Conservation (phyloP, 2,329 filamentous ascomycete species). For the Cladosporium sp. region DNA sequence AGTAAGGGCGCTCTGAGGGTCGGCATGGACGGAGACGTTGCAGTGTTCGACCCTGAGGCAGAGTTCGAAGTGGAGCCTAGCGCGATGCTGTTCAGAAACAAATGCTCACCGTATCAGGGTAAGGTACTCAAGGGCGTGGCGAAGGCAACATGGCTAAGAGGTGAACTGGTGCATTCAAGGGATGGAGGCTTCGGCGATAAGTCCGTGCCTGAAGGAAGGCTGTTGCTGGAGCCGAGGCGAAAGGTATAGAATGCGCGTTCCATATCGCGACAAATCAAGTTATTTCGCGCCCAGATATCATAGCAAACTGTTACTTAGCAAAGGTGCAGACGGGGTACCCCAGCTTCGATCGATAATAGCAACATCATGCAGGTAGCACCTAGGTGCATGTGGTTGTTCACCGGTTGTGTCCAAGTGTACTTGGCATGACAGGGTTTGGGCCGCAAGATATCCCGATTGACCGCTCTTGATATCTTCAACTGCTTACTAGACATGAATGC, state of each 20-base stretch:
- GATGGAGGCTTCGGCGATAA: conserved; percentile 61
- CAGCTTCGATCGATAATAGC: no score
- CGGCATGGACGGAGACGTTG: conserved; percentile 86
- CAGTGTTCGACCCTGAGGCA: conserved; percentile 82
- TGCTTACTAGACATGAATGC: not conserved
- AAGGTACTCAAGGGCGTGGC: conserved; percentile 74
- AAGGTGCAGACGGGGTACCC: no score
- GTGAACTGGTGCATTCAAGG: conserved; percentile 66
- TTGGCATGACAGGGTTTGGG: not conserved
- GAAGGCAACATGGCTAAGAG: conserved; percentile 79
- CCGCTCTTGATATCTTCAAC: not conserved
- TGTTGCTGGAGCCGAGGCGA: conserved; percentile 49
- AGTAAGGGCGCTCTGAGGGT: conserved; percentile 74
- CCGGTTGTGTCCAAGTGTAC: not conserved
- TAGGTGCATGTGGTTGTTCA: not conserved
- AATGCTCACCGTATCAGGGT: conserved; percentile 85
- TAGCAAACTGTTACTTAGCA: no score
- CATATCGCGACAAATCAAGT: not conserved
- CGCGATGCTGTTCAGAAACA: conserved; percentile 93
- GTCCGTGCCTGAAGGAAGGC: conserved; percentile 42
- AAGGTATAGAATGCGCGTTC: conserved; percentile 15
- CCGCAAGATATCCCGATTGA: conserved; percentile 6
- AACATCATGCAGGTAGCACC: no score
- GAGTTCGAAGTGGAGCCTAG: conserved; percentile 63
- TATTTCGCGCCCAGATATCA: not conserved